Conservation (phyloP, 176 grass and related monocot genomes). For the Phoenix dactylifera region DNA sequence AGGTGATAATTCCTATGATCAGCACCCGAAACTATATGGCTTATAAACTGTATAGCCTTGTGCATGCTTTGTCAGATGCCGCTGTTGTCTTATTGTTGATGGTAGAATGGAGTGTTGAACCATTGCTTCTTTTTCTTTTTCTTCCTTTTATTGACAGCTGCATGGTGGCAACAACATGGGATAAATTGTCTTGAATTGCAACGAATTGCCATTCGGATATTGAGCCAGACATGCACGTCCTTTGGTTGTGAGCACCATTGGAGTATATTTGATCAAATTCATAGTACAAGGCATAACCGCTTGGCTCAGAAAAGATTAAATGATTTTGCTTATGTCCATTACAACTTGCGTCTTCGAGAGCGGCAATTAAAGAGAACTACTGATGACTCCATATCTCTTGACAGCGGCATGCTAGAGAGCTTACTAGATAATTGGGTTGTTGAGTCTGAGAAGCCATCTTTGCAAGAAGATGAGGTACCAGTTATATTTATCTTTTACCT, state of each 20-base stretch:
- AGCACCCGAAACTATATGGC: background rate
- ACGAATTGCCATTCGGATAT: slow-evolving; percentile 17
- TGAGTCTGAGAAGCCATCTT: background rate
- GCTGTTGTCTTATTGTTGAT: too few species aligned
- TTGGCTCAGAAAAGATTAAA: slow-evolving; percentile 13
- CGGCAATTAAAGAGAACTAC: slow-evolving; percentile 3
- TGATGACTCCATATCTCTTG: slow-evolving; percentile 1
- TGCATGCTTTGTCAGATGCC: too few species aligned
- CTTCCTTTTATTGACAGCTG: slow-evolving; percentile 7
- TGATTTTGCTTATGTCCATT: slow-evolving; percentile 16
- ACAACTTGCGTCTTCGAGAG: slow-evolving; percentile 24
- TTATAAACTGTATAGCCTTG: too few species aligned
- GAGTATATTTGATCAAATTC: slow-evolving; percentile 25
- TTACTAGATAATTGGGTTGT: slow-evolving; percentile 21
- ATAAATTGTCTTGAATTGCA: slow-evolving; percentile 30
- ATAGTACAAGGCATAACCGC: slow-evolving; percentile 5
- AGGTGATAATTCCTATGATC: slow-evolving; percentile 7
- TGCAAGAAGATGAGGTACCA: slow-evolving; percentile 7
- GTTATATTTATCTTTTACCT: background rate
- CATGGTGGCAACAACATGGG: slow-evolving; percentile 31
- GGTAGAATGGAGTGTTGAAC: background rate
- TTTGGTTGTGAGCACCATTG: slow-evolving; percentile 15
- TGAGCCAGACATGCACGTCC: slow-evolving; percentile 19
- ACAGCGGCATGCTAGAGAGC: slow-evolving; percentile 10
- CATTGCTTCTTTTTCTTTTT: background rate